Base-by-base conservation (phyloP, 805 yeast genomes). In the Saccharomycopsis sp. region DNA sequence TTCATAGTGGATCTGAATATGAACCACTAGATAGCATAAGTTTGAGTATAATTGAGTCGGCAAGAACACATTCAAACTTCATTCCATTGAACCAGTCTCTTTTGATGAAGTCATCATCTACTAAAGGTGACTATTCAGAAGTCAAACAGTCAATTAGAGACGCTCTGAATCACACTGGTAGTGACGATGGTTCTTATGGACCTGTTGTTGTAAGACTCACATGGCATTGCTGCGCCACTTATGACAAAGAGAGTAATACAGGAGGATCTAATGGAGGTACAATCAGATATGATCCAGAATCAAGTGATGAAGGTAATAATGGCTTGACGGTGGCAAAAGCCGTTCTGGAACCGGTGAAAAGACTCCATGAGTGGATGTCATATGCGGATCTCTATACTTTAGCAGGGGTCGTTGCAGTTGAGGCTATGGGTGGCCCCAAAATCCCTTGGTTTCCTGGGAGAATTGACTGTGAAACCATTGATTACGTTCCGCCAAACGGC, bases 301-400 rank as follows among this genome's bases (percentile, higher is more conserved):
- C 85, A 69, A 69, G 77, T 67, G 84, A 79, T 64, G 65, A 69
- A 2, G 75, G 77, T 25, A 79, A 79, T 58, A 75, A 77, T 14
- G 84, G 84, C 3, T 68, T 79, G 52, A 72, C 73, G 25, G 68
- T 72, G 8, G 81, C 79, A 1, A 71, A 75, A 55, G 72, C 73
- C 1, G 74, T 72, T 56, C 67, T 79, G 35, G 74, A 71, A 57
- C 74, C 73, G 56, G 69, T 79, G 29, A 72, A 72, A 53, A 71
- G 67, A 35, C 68, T 72, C 52, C 76, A 71, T 61, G 75, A 76
- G 1, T 78, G 82, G 82, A 67, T 80, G 2, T 66, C 76, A 12
- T 73, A 77, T 65, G 81, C 82, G 35, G 84, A 80, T 66, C 71
- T 80, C 41, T 79, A 80, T 72, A 78, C 82, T 9, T 70, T 78